These are phyloP conservation scores for Lasiosphaeriaceae sp. DNA, from an alignment of 495 filamentous ascomycete species.

Conservation along the genomic window DNA sequence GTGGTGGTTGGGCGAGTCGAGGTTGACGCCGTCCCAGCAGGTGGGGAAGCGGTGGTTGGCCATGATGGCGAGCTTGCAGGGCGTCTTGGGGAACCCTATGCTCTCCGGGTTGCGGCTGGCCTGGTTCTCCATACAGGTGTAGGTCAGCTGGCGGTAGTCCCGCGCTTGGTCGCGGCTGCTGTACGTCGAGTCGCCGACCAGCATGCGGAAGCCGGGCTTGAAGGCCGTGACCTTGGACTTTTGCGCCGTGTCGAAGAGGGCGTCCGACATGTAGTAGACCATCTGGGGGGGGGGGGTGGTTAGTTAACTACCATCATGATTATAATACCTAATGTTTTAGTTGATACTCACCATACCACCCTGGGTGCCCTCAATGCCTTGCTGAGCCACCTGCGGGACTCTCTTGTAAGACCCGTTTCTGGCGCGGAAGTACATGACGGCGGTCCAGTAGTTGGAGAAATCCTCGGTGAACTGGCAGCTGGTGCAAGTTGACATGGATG, in stretches of 20 bases:
- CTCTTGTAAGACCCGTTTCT: conserved; percentile 37
- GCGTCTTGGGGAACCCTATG: conserved; percentile 26
- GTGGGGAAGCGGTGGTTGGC: conserved; percentile 32
- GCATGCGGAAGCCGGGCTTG: conserved; percentile 44
- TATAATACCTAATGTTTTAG: too few species aligned
- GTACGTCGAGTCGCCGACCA: conserved; percentile 33
- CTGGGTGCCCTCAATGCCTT: conserved; percentile 28
- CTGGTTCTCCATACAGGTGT: conserved; percentile 31
- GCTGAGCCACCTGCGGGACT: conserved; percentile 34
- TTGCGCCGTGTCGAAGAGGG: conserved; percentile 42
- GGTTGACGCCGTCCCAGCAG: conserved; percentile 27
- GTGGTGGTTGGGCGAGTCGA: conserved; percentile 29
- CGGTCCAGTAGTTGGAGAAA: conserved; percentile 43
- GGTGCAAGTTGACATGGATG: conserved; percentile 27
- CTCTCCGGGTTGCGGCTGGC: conserved; percentile 26
- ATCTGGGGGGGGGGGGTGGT: conserved; percentile 15
- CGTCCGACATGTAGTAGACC: conserved; percentile 51
- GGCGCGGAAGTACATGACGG: conserved; percentile 36
- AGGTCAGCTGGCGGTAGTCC: conserved; percentile 38
- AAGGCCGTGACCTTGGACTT: conserved; percentile 45
- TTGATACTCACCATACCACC: conserved; percentile 33
- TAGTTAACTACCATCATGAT: too few species aligned
- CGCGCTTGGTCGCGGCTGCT: conserved; percentile 30
- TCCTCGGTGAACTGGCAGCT: conserved; percentile 35
- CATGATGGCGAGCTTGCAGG: conserved; percentile 34